Conservation (phyloP, 148 eudicot genomes). For the Chenopodium quinoa region DNA sequence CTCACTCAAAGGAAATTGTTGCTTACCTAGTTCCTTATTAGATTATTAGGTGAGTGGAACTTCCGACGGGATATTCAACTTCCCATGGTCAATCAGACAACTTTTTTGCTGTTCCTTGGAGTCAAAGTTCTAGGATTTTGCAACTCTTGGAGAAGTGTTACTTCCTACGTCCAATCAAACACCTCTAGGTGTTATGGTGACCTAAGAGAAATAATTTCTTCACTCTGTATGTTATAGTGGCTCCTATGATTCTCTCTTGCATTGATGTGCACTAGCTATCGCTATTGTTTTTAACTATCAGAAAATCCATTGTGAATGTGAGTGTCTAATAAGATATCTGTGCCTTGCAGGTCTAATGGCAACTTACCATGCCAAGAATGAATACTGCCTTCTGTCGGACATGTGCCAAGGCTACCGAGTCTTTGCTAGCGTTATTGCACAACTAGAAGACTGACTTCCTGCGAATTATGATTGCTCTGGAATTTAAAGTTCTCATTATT, state of each 20-base stretch:
- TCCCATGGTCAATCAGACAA: neutral
- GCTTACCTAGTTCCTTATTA: neutral
- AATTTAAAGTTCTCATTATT: neutral
- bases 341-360: slow-evolving; percentile 71
- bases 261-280: neutral
- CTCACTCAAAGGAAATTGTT: neutral
- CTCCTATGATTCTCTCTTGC: neutral
- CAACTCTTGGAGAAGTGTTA: too few relatives aligned
- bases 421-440: slow-evolving; percentile 70
- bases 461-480: neutral
- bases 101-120: too few relatives aligned
- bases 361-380: slow-evolving; percentile 96
- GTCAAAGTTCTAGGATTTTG: too few relatives aligned
- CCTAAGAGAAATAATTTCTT: neutral
- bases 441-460: slow-evolving; percentile 64
- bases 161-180: too few relatives aligned
- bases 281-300: neutral
- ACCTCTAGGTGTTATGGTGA: too few relatives aligned
- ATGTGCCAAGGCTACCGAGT: slow-evolving; percentile 94
- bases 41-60: neutral
- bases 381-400: slow-evolving; percentile 85
- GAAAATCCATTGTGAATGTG: neutral
- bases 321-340: neutral
- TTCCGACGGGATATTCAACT: neutral
- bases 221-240: neutral